phyloP scores from a whole-genome alignment of 140 eudicot species.

The Anethum foeniculum region DNA sequence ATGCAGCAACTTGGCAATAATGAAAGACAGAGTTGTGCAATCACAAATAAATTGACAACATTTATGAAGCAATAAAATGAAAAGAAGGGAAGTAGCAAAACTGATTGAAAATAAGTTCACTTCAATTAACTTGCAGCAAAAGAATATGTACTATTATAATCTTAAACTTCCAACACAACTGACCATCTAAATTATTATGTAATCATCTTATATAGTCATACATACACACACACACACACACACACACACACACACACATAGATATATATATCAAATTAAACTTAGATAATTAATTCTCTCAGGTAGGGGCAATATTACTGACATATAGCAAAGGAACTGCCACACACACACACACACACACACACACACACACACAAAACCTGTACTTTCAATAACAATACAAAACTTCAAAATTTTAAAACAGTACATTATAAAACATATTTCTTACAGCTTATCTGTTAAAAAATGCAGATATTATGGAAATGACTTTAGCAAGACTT shows the following conservation, averaged over 20 bases:
- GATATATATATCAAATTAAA: neutral
- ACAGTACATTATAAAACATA: neutral
- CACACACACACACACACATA: too few relatives aligned
- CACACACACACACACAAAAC: too few relatives aligned
- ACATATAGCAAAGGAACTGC: neutral
- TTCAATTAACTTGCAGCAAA: neutral
- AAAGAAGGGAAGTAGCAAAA: neutral
- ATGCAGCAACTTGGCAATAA: neutral
- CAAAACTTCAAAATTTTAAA: neutral
- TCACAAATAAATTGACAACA: neutral
- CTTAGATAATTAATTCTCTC: neutral
- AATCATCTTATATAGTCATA: neutral
- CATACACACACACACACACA: too few relatives aligned
- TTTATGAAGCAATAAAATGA: neutral
- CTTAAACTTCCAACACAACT: neutral
- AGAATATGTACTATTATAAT: neutral
- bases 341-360: too few relatives aligned
- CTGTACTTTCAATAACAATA: neutral
- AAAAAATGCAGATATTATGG: neutral
- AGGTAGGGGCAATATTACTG: neutral
- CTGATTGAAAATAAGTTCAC: neutral
- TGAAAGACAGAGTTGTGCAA: neutral
- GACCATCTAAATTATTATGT: neutral
- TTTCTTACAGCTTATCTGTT: neutral
- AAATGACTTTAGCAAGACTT: neutral